Base-by-base conservation (phyloP, 1,284 basidiomycete genomes). In the Lentinula novae-zelandiae region DNA sequence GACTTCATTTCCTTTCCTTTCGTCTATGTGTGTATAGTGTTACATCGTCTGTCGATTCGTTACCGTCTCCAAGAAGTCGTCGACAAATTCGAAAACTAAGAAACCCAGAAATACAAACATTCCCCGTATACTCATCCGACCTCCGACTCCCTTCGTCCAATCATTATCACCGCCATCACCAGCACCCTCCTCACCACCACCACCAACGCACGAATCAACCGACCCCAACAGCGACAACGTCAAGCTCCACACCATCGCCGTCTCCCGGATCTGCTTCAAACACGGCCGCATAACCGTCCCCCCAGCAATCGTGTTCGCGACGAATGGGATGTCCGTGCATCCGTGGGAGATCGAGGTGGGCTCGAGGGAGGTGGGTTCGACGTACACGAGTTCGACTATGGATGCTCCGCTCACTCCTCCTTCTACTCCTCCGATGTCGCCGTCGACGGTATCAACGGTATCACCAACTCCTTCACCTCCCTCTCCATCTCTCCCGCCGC, bases 191-290 rank as follows among this genome's bases (percentile, higher is more conserved):
- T 27, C 27, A 17, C 17, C 17, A 17, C 17, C 17, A 34, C 4
- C 5, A 34, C 54, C 17, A 22, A 27, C 39, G 46, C 31, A 46
- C 56, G 36, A 42, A 7, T 31, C 10, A 22, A 38, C 33, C 27
- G 27, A n/a, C 5, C 22, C 17, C 22, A 6, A 86, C 65, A 85
- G 84, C 56, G 77, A 86, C 65, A 85, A 84, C 56, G 78, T 80
- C 3, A 77, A 82, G 15, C 74, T 93, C 4, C 84, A 92, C 71
- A 90, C 89, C 66, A 71, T 92, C 62, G 79, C 82, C 42, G 76
- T 94, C 54, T 86, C 86, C 42, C 83, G 86, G 63, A 71, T 85
- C 57, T 90, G 88, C 68, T 92, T 87, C 82, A 93, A 93, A 73
- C 71, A 82, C 52, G 88, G 86, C 0, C 79, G 91, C 1, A 83